Base-by-base conservation (phyloP, 164 flowering plant genomes). In the Chimonanthus salicifolius region DNA sequence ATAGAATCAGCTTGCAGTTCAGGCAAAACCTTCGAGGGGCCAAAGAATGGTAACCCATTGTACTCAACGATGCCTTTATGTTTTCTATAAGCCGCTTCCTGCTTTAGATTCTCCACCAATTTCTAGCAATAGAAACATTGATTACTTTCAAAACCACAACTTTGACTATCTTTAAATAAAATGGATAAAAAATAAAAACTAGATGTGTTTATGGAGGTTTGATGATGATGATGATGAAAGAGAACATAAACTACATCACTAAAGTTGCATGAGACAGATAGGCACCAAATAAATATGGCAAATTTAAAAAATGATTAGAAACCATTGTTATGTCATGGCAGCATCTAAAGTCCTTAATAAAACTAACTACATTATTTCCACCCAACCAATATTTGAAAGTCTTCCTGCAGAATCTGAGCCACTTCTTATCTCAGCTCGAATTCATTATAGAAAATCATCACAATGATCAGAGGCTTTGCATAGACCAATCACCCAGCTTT, bases 11-110 rank as follows among this genome's bases (percentile, higher is more conserved):
- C 67, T 72, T 72, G 78, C 20, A 76, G 62, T 48, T 49, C 71
- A 47, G 74, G 48, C 70, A 80, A 64, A 49, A 77, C 77, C 73
- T 60, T 74, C 49, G 78, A 51, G 77, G 71, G 71, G 33, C 70
- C 79, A 70, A 70, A 16, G n/a, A 10, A 54, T 54, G 68, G 16
- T 3, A 74, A 70, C 2, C 62, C 77, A 58, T 71, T 72, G 3
- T 83, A 11, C 7, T 74, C 80, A 58, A 78, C 63, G 64, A 86
- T 80, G 13, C 77, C 75, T n/a, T 70, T 43, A 69, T 70, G 64
- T 74, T 89, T 84, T 58, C 49, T 67, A 67, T 84, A 89, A 8
- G 90, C 92, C 4, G 90, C 92, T 4, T 72, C 74, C 48, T 68
- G 78, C 80, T 87, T 90, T 74, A 82, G 33, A 62, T 10, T 51